Evolutionary conservation across 2,329 filamentous ascomycete species (phyloP).

Genomic region (Whalleya microplaca): DNA sequence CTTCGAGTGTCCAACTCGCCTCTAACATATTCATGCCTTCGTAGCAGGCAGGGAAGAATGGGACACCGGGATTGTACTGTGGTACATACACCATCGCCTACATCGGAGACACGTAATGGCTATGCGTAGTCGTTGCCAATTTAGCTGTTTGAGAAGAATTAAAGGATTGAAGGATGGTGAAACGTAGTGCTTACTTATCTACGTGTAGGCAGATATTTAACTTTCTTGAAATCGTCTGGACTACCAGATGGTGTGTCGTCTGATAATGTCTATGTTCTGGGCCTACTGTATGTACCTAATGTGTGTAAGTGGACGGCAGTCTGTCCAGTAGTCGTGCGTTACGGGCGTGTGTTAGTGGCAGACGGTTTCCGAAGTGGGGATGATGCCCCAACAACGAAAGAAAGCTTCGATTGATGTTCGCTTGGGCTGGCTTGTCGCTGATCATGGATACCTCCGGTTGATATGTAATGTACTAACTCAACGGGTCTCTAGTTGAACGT

Average conservation of each 20-base stretch:
- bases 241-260: too few relatives aligned
- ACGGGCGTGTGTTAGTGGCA: background rate
- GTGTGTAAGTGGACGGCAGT: too few relatives aligned
- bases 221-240: too few relatives aligned
- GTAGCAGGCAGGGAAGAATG: background rate
- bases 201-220: too few relatives aligned
- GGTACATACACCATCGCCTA: too few relatives aligned
- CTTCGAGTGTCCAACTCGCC: background rate
- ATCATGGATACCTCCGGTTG: background rate
- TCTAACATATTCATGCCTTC: background rate
- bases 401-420: background rate
- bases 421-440: background rate
- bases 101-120: too few relatives aligned
- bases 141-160: too few relatives aligned
- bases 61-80: too few relatives aligned
- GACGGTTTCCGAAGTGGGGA: background rate
- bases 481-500: background rate
- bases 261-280: too few relatives aligned
- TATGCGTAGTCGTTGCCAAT: too few relatives aligned
- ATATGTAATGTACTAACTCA: background rate
- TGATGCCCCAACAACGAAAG: background rate
- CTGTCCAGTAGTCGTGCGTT: background rate
- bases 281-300: too few relatives aligned
- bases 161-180: too few relatives aligned
- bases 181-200: background rate